phyloP scores from a whole-genome alignment of 2,329 filamentous ascomycete species.

The Stemphylium beticola region DNA sequence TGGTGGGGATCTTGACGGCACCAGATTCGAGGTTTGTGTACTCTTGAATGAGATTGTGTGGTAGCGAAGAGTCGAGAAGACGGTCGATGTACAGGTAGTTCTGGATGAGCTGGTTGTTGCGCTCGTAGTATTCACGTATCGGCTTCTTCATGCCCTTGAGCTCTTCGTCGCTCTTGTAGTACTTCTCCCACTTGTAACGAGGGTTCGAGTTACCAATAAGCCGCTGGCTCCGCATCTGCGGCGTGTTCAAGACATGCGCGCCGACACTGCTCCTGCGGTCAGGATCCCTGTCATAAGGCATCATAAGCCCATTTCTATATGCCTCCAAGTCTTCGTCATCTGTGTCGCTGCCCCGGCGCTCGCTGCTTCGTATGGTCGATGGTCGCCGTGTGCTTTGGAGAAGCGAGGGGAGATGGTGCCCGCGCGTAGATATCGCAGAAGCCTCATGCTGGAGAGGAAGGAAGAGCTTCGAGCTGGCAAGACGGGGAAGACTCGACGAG shows the following conservation, averaged over 20 bases:
- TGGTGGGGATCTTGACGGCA: constrained; percentile 70
- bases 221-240: constrained; percentile 80
- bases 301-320: constrained; percentile 34
- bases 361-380: constrained; percentile 38
- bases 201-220: constrained; percentile 90
- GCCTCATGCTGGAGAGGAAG: constrained; percentile 50
- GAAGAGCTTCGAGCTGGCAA: constrained; percentile 49
- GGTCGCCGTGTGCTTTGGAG: constrained; percentile 34
- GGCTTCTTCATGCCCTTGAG: constrained; percentile 73
- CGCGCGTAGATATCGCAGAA: constrained; percentile 51
- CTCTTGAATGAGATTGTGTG: constrained; percentile 88
- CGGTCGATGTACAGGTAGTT: constrained; percentile 94
- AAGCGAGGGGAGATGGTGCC: constrained; percentile 51
- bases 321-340: constrained; percentile 42
- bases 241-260: constrained; percentile 56
- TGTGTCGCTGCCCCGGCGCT: constrained; percentile 38
- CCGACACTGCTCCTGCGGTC: constrained; percentile 52
- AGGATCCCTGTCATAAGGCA: constrained; percentile 43
- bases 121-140: constrained; percentile 85
- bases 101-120: constrained; percentile 85
- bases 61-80: constrained; percentile 88
- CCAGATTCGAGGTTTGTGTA: constrained; percentile 71
- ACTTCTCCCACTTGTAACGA: constrained; percentile 81
- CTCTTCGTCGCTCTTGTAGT: constrained; percentile 82
- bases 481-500: constrained; percentile 39